A percentile compares a stretch with the other conserved stretches of the same genome.
These are phyloP conservation scores for Aspergillus arachidicola DNA, from an alignment of 2,329 filamentous ascomycete genomes.

Conservation along the genomic window DNA sequence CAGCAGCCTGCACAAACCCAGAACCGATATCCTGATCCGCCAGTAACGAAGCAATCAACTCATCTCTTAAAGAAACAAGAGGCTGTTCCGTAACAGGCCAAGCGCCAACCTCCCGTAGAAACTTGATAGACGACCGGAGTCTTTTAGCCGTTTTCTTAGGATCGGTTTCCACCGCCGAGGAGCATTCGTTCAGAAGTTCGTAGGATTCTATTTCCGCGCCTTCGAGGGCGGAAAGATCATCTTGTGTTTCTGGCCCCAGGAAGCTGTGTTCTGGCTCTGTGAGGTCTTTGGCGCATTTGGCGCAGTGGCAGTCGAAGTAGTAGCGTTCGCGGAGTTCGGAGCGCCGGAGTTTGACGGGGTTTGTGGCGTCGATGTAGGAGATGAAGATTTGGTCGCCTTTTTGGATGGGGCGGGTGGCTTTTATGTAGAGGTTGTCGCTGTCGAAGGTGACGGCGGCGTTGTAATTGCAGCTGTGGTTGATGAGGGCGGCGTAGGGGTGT, in stretches of 20 bases:
- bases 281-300: slow-evolving; percentile 46
- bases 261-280: slow-evolving; percentile 22
- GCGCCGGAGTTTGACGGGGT: slow-evolving; percentile 54
- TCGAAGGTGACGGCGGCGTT: slow-evolving; percentile 63
- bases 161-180: slow-evolving; percentile 17
- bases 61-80: slow-evolving; percentile 55
- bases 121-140: slow-evolving; percentile 44
- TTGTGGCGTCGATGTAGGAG: slow-evolving; percentile 62
- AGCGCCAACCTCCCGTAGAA: slow-evolving; percentile 39
- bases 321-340: slow-evolving; percentile 57
- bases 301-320: slow-evolving; percentile 61
- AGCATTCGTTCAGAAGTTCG: slow-evolving; percentile 25
- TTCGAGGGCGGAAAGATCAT: slow-evolving; percentile 19
- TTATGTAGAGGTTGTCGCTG: slow-evolving; percentile 52
- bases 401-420: slow-evolving; percentile 55
- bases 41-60: slow-evolving; percentile 55
- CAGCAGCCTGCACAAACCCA: slow-evolving; percentile 55
- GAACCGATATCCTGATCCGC: slow-evolving; percentile 44
- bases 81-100: slow-evolving; percentile 59
- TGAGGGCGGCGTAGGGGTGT: slow-evolving; percentile 55
- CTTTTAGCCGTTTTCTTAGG: slow-evolving; percentile 35
- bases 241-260: slow-evolving; percentile 2
- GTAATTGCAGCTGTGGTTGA: slow-evolving; percentile 66
- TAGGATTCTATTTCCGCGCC: slow-evolving; percentile 25
- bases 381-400: slow-evolving; percentile 62